These are phyloP conservation scores for Paspalum notatum DNA, from an alignment of 176 grass and related monocot species.

Conservation along the genomic window DNA sequence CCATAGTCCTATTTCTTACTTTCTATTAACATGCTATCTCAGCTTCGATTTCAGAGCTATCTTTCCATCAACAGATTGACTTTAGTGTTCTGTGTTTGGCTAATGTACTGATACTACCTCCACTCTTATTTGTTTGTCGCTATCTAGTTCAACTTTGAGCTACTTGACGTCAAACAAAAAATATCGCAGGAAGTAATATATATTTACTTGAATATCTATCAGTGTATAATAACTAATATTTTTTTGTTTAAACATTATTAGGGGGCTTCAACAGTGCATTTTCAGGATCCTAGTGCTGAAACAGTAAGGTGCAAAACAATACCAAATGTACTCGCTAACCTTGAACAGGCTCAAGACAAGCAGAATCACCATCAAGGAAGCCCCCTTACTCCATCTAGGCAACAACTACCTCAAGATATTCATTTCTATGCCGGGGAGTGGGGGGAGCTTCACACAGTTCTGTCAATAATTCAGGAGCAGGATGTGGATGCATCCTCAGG, in stretches of 20 bases:
- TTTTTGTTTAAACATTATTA: conserved; percentile 35
- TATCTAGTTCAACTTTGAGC: no score
- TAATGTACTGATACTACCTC: neutral
- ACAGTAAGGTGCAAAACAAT: conserved; percentile 85
- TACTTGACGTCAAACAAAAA: no score
- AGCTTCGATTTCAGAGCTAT: neutral
- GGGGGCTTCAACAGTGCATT: conserved; percentile 81
- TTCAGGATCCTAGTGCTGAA: conserved; percentile 76
- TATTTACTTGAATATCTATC: neutral
- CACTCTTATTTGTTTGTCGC: no score
- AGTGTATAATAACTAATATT: conserved; percentile 5
- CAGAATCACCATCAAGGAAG: conserved; percentile 66
- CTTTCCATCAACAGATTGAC: neutral
- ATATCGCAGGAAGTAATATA: neutral
- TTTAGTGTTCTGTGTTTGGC: conserved; percentile 13
- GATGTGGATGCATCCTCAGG: conserved; percentile 51
- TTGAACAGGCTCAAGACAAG: conserved; percentile 70
- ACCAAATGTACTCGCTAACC: conserved; percentile 75
- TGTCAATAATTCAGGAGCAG: conserved; percentile 61
- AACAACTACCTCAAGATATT: conserved; percentile 66
- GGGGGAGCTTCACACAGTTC: conserved; percentile 72
- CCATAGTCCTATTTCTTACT: neutral
- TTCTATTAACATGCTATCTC: neutral
- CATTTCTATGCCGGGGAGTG: conserved; percentile 77
- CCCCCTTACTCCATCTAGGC: conserved; percentile 67